Conservation (phyloP, 1,284 basidiomycete genomes). For the Sporisorium scitamineum region DNA sequence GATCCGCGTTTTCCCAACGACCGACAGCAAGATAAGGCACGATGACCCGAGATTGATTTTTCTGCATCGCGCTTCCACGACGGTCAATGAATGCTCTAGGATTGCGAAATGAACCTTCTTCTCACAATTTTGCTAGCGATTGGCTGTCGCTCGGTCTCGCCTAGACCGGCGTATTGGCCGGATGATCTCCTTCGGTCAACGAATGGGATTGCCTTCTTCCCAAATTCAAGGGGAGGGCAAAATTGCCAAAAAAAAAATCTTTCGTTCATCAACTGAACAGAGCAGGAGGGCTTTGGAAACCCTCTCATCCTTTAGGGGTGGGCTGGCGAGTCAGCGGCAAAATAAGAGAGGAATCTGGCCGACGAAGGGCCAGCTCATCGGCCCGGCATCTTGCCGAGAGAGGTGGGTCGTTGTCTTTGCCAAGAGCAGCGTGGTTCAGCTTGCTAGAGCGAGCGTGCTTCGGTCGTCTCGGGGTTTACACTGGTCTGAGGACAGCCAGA, state of each 20-base stretch:
- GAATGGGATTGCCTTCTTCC: no score
- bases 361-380: conserved; percentile 13
- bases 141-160: conserved; percentile 10
- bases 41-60: no score
- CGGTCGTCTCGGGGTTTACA: neutral
- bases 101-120: no score
- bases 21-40: neutral
- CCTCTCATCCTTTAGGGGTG: neutral
- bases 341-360: neutral
- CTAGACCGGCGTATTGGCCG: conserved; percentile 11
- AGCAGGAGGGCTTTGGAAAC: neutral
- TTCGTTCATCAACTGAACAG: neutral
- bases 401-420: neutral
- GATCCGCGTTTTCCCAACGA: neutral
- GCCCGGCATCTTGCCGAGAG: conserved; percentile 10
- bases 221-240: neutral
- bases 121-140: no score
- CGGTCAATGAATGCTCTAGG: neutral
- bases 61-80: neutral
- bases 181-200: neutral
- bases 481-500: neutral
- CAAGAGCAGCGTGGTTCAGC: neutral
- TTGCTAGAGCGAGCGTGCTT: neutral
- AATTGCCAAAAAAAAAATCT: neutral
- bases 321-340: neutral